Conservation (phyloP, 2,329 filamentous ascomycete genomes). For the Endoconidiophora laricicola region DNA sequence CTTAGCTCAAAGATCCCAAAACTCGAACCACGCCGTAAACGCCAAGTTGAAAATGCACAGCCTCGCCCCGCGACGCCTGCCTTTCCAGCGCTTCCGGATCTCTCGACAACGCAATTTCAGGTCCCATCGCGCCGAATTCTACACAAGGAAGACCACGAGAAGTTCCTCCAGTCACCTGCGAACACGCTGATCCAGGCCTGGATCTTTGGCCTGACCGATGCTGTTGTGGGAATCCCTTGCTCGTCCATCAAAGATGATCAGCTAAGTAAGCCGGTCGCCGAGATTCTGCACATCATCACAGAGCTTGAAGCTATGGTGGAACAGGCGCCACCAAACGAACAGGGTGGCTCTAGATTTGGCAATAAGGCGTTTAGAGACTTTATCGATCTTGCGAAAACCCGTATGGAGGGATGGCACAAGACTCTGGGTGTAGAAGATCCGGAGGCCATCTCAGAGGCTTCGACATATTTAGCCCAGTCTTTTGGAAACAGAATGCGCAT, state of each 20-base stretch:
- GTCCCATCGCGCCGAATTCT: slow-evolving; percentile 65
- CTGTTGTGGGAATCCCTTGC: slow-evolving; percentile 53
- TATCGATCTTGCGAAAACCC: slow-evolving; percentile 49
- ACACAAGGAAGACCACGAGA: slow-evolving; percentile 59
- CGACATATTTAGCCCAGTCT: slow-evolving; percentile 63
- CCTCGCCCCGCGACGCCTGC: slow-evolving; percentile 61
- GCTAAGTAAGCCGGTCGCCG: slow-evolving; percentile 41
- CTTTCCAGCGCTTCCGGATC: slow-evolving; percentile 45
- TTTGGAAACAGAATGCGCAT: slow-evolving; percentile 79
- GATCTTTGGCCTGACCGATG: slow-evolving; percentile 72
- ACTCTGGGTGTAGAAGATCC: slow-evolving; percentile 35
- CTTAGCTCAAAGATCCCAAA: slow-evolving; percentile 44
- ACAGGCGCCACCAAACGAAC: slow-evolving; percentile 64
- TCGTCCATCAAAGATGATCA: slow-evolving; percentile 41
- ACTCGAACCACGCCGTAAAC: slow-evolving; percentile 46
- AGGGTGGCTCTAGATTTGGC: slow-evolving; percentile 78
- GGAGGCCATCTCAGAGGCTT: slow-evolving; percentile 50
- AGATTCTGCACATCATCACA: slow-evolving; percentile 53
- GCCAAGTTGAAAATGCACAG: slow-evolving; percentile 31
- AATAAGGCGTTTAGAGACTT: slow-evolving; percentile 82
- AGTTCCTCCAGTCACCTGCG: slow-evolving; percentile 64
- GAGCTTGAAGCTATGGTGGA: slow-evolving; percentile 50
- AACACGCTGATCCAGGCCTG: slow-evolving; percentile 66
- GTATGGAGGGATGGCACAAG: slow-evolving; percentile 44
- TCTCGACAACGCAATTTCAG: slow-evolving; percentile 42